Evolutionary conservation across 805 yeast genomes (phyloP).

Genomic region (Debaryomyces tyrocola): DNA sequence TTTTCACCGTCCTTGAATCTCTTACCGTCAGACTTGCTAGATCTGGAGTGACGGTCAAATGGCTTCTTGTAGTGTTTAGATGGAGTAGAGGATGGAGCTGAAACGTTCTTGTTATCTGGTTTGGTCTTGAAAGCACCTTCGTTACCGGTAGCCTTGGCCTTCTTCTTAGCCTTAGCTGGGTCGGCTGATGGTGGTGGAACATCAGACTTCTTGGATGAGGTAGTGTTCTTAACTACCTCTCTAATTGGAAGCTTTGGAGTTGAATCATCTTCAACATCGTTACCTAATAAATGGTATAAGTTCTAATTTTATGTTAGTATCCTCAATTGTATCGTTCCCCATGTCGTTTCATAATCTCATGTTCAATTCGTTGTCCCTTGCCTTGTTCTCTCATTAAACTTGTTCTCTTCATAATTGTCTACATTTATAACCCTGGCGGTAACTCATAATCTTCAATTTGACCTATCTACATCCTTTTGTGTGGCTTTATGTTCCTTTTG

Average conservation of each 20-base stretch:
- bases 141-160: slow-evolving; percentile 75
- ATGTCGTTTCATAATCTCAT: not conserved
- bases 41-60: slow-evolving; percentile 83
- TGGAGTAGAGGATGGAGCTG: slow-evolving; percentile 54
- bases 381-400: not conserved
- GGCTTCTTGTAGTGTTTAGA: slow-evolving; percentile 56
- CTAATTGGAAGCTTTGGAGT: slow-evolving; percentile 56
- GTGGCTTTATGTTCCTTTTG: too few species aligned
- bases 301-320: slow-evolving; percentile 42
- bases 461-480: too few species aligned
- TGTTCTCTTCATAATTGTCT: too few species aligned
- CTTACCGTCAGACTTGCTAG: slow-evolving; percentile 83
- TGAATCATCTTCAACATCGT: slow-evolving; percentile 83
- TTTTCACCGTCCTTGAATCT: slow-evolving; percentile 72
- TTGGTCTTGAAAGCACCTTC: slow-evolving; percentile 82
- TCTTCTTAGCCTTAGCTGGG: slow-evolving; percentile 75
- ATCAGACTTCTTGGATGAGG: slow-evolving; percentile 86
- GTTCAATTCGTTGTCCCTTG: not conserved
- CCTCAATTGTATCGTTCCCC: not conserved
- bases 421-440: too few species aligned
- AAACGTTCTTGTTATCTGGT: slow-evolving; percentile 69
- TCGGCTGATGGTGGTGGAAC: slow-evolving; percentile 79
- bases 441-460: too few species aligned
- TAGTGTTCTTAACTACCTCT: slow-evolving; percentile 78
- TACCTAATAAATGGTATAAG: slow-evolving; percentile 81